Evolutionary conservation across 805 yeast species (phyloP), one percentile per base, ranked within the genome.

Genomic region (Peterozyma toletana): DNA sequence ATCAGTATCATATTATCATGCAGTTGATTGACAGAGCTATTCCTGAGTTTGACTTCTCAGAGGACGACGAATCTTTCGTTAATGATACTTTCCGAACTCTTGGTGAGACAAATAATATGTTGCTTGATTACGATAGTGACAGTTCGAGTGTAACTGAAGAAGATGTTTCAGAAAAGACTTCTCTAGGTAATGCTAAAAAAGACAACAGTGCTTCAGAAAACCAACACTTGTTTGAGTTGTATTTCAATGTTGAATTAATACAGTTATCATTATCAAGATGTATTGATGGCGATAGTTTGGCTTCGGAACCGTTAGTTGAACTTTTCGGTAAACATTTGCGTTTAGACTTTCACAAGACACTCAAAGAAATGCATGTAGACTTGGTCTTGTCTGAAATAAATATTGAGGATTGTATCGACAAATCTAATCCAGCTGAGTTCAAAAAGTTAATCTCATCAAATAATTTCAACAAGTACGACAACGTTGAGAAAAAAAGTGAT

Each of bases 1-100:
- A 80, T 54, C 96, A 95, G 58, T 95, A 95, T 64, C 86, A 88
- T 59, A 78, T 88, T 1, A 67, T 93, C 54, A 82, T 93, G 91
- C 78, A 80, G 45, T 65, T 91, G 37, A 66, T 91, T 31, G 84
- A 83, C 40, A 74, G 69, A 9, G 77, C 83, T 16, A 70, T 88
- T 10, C 97, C 96, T 2, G 51, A 56, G 36, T 57, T 68, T 42
- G 71, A 68, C 11, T 53, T 54, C 30, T 47, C 49, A 3, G 68
- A 66, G 10, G 54, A 50, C 1, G 71, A 66, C 16, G 64, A 55
- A 5, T 58, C 59, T 3, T 60, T 67, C 44, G 53, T 59, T 2
- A 67, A 68, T 44, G 51, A 63, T 48, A 61, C 73, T 0, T 67
- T 57, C 49, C 66, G 64, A 14, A 45, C 49, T 17, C 39, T 31